Percentiles rank a stretch among this genome's conserved stretches.
Conservation (phyloP, 805 yeast genomes). For the Kuraishia cidri region DNA sequence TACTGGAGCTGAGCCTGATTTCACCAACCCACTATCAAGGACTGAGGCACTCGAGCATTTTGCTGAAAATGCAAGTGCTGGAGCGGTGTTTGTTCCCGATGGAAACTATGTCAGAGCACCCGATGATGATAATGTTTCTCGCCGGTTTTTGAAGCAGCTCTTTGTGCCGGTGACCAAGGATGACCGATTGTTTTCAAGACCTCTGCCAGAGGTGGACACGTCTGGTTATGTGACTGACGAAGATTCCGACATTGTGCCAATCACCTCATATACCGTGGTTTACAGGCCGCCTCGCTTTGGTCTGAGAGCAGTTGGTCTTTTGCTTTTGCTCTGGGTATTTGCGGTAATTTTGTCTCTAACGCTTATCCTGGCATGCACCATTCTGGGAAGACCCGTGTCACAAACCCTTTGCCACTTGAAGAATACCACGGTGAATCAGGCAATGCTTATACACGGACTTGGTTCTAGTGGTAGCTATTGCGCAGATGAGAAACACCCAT, state of each 20-base stretch:
- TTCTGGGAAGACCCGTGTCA: slow-evolving; percentile 14
- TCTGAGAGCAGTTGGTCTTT: slow-evolving; percentile 40
- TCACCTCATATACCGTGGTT: slow-evolving; percentile 55
- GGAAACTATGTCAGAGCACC: slow-evolving; percentile 87
- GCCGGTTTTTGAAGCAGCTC: slow-evolving; percentile 51
- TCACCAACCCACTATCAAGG: slow-evolving; percentile 39
- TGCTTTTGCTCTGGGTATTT: slow-evolving; percentile 34
- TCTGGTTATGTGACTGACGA: slow-evolving; percentile 18
- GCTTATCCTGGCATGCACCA: slow-evolving; percentile 10
- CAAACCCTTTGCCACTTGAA: not conserved
- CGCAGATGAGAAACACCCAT: too few species aligned
- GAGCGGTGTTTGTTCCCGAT: slow-evolving; percentile 65
- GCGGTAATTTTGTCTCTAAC: slow-evolving; percentile 24
- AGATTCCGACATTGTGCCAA: slow-evolving; percentile 21
- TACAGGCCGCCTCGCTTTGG: slow-evolving; percentile 81
- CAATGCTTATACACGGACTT: too few species aligned
- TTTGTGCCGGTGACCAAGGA: slow-evolving; percentile 81
- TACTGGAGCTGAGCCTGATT: slow-evolving; percentile 40
- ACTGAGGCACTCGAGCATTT: slow-evolving; percentile 35
- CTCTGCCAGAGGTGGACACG: slow-evolving; percentile 19
- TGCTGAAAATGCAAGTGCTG: slow-evolving; percentile 25
- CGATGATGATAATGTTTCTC: slow-evolving; percentile 64
- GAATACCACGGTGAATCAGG: not conserved
- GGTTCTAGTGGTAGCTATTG: too few species aligned
- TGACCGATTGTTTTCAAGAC: slow-evolving; percentile 45